Conservation (phyloP, 257 asterid genomes). For the Jaltomata sinuosa region DNA sequence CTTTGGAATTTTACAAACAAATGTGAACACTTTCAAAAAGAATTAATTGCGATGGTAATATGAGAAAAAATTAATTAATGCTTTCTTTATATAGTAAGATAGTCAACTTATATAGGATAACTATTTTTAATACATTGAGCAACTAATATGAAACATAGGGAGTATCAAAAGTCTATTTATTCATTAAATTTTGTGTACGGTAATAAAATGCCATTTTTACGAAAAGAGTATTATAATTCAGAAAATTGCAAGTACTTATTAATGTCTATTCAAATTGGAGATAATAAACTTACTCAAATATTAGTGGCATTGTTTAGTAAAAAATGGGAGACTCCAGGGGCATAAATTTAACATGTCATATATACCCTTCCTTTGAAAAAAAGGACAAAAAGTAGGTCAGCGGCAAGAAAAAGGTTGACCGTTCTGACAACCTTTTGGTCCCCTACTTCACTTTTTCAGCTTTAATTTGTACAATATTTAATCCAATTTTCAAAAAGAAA, state of each 20-base stretch:
- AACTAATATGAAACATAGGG: no score
- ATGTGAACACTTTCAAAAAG: no score
- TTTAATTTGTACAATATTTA: slow-evolving; percentile 20
- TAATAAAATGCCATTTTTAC: not conserved
- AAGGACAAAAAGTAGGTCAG: slow-evolving; percentile 56
- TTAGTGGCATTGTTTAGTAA: slow-evolving; percentile 29
- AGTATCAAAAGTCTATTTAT: not conserved
- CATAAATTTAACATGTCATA: not conserved
- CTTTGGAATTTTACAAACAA: no score
- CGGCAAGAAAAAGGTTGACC: slow-evolving; percentile 49
- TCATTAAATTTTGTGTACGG: not conserved
- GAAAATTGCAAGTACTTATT: not conserved
- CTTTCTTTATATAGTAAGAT: no score
- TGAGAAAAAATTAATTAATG: no score
- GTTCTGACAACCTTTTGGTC: slow-evolving; percentile 27
- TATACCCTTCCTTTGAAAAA: slow-evolving; percentile 1
- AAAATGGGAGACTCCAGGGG: slow-evolving; percentile 2
- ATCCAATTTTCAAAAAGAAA: slow-evolving; percentile 32
- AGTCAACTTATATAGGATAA: no score
- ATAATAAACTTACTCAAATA: not conserved
- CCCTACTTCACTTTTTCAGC: slow-evolving; percentile 29
- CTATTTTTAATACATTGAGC: no score
- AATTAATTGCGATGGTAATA: no score
- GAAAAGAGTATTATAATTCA: not conserved
- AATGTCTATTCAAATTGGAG: not conserved